phyloP scores from a whole-genome alignment of 2,329 filamentous ascomycete genomes.

The Meredithiella fracta region DNA sequence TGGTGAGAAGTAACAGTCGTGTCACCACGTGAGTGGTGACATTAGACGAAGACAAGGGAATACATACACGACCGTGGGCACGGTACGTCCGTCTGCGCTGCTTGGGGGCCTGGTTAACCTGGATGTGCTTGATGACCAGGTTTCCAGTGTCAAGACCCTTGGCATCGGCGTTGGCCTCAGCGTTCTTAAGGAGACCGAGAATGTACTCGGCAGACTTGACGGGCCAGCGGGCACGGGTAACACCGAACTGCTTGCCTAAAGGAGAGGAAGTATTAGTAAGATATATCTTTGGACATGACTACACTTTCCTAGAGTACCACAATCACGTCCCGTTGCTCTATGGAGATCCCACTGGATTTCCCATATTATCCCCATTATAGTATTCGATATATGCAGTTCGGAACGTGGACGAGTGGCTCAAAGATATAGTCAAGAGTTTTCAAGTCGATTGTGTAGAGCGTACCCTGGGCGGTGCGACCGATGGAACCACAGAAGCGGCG shows the following conservation, averaged over 20 bases:
- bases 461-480: slow-evolving; percentile 95
- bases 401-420: not conserved
- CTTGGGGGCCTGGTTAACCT: slow-evolving; percentile 99
- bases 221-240: slow-evolving; percentile 96
- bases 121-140: slow-evolving; percentile 99
- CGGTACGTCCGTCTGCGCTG: slow-evolving; percentile 98
- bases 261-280: not conserved
- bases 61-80: slow-evolving; percentile 97
- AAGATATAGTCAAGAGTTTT: not conserved
- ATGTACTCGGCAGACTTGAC: slow-evolving; percentile 98
- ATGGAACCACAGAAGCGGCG: slow-evolving; percentile 92
- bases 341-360: too few relatives aligned
- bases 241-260: slow-evolving; percentile 94
- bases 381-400: not conserved
- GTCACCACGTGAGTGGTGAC: too few relatives aligned
- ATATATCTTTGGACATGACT: too few relatives aligned
- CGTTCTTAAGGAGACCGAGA: slow-evolving; percentile 91
- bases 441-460: slow-evolving; percentile 26
- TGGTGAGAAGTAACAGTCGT: too few relatives aligned
- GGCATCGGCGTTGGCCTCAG: slow-evolving; percentile 89
- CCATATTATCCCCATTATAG: not conserved
- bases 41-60: not conserved
- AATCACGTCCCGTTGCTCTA: too few relatives aligned
- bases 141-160: slow-evolving; percentile 96
- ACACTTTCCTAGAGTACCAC: too few relatives aligned